Evolutionary conservation across 208 protist genomes (phyloP).

Genomic region (Trypanosoma conorhini): DNA sequence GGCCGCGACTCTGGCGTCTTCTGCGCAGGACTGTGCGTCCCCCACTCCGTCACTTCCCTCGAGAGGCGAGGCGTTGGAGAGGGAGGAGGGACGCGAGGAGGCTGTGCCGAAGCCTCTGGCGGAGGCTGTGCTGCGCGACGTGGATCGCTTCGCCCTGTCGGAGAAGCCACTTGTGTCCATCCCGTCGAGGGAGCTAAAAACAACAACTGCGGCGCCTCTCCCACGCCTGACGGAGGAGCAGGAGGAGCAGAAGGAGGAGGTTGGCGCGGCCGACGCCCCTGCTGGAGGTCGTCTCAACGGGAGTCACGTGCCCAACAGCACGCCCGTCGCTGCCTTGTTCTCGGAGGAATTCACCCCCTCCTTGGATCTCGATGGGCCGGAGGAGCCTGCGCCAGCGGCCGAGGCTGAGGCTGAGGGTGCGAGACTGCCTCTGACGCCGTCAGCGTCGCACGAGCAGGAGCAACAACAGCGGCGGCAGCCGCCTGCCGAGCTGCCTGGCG

Average conservation of each 20-base stretch:
- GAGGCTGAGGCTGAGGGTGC: background rate
- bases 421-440: background rate
- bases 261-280: background rate
- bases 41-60: background rate
- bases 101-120: background rate
- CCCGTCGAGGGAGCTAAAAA: background rate
- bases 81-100: background rate
- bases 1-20: too few species aligned
- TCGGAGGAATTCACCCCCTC: background rate
- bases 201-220: background rate
- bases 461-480: background rate
- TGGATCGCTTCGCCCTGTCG: background rate
- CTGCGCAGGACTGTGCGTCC: background rate
- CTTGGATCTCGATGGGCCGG: conserved; percentile 1
- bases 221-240: background rate
- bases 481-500: background rate
- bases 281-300: background rate
- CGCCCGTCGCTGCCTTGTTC: background rate
- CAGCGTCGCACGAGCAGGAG: background rate
- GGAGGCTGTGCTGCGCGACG: background rate
- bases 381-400: background rate
- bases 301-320: background rate
- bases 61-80: background rate
- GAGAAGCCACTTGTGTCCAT: conserved; percentile 10
- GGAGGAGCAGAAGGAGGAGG: background rate